Conservation (phyloP, 768 basidiomycete species). For the Agaricus sinodeliciosus region DNA sequence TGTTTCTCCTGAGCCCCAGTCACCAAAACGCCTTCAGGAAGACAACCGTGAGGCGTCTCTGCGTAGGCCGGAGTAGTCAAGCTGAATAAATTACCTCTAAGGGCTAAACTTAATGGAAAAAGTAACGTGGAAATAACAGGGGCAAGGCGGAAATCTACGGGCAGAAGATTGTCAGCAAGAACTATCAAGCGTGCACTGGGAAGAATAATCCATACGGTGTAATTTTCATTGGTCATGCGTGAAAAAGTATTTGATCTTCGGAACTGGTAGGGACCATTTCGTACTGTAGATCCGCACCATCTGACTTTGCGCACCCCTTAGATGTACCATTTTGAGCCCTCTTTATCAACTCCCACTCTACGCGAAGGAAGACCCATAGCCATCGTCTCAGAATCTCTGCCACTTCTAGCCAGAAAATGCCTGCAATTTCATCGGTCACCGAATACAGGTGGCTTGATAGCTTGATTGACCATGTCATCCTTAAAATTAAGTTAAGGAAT, state of each 20-base stretch:
- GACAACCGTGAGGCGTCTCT: neutral
- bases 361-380: slow-evolving; percentile 96
- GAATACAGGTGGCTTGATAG: slow-evolving; percentile 82
- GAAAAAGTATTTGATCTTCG: slow-evolving; percentile 9
- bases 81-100: slow-evolving; percentile 2
- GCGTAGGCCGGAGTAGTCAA: neutral
- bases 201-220: slow-evolving; percentile 6
- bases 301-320: neutral
- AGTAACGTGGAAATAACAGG: neutral
- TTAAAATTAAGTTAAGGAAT: slow-evolving; percentile 76
- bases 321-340: slow-evolving; percentile 24
- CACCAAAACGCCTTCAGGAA: neutral
- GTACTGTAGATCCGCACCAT: slow-evolving; percentile 26
- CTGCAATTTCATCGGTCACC: slow-evolving; percentile 65
- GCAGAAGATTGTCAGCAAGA: neutral
- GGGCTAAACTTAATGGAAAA: neutral
- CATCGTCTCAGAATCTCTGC: slow-evolving; percentile 87
- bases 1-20: neutral
- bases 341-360: slow-evolving; percentile 94
- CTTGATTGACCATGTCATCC: slow-evolving; percentile 93
- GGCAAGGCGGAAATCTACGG: neutral
- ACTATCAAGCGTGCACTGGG: slow-evolving; percentile 1
- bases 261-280: slow-evolving; percentile 33
- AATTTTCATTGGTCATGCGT: slow-evolving; percentile 3
- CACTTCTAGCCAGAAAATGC: slow-evolving; percentile 87